Evolutionary conservation across 2,329 filamentous ascomycete genomes (phyloP), one percentile per base, ranked within the genome.

Genomic region (Ceratocystis huliohia): DNA sequence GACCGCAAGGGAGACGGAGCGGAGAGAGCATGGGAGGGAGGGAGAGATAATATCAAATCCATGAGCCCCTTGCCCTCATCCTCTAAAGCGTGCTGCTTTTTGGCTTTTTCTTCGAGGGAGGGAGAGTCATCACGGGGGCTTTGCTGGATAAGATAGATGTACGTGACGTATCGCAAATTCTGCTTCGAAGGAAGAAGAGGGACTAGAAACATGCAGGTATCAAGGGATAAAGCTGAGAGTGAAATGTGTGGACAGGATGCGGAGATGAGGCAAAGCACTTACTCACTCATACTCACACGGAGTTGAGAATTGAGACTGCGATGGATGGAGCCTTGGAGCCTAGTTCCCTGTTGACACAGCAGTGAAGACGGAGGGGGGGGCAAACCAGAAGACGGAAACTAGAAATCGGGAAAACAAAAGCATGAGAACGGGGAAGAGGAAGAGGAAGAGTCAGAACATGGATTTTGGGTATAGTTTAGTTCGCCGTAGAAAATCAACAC

Each of bases 161-260:
- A 33, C 22, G 25, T 57, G 50, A 57, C 17, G 22, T 5, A 28
- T 57, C 50, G 33, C 28, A 57, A 37, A 57, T 57, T 22, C 25
- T 28, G 22, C 25, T 30, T 57, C 1, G 50, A 28, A 57, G 50
- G 50, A 57, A 57, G 50, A 57, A 37, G 50, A 28, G 50, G 50
- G 50, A 57, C 50, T 15, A 57, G 50, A 57, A 57, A 57, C 50
- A 57, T 57, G 50, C 50, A 57, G 20, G 22, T 57, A 57, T 57
- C 50, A 57, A 57, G 50, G 50, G 50, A 57, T 57, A 57, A 57
- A 57, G 50, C 50, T 57, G 50, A 57, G 33, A 37, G 33, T 37
- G 33, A 37, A 37, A 37, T 37, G 33, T 37, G 8, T 37, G 33
- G 33, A 37, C 33, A 37, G 33, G 33, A 37, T 37, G 33, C 33